These are phyloP conservation scores for Trypanosomatidae sp. DNA, from an alignment of 208 protist genomes.

Conservation along the genomic window DNA sequence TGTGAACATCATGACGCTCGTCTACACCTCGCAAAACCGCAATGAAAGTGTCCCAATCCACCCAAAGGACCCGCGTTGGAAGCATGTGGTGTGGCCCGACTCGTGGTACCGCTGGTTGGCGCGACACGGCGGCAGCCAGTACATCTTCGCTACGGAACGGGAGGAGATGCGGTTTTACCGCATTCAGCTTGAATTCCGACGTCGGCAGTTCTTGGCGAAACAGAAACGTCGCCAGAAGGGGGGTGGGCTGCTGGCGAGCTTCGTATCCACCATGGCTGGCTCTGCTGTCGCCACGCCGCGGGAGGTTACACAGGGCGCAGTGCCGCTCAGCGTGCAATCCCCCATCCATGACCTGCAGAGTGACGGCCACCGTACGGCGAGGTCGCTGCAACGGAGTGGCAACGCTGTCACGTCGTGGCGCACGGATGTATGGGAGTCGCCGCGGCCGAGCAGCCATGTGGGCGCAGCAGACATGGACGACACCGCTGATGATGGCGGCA, in stretches of 20 bases:
- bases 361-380: not conserved
- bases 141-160: slow-evolving; percentile 79
- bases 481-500: not conserved
- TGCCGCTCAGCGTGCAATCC: not conserved
- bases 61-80: slow-evolving; percentile 77
- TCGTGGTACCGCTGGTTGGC: slow-evolving; percentile 84
- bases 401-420: slow-evolving; percentile 1
- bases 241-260: not conserved
- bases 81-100: slow-evolving; percentile 85
- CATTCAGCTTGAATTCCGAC: slow-evolving; percentile 67
- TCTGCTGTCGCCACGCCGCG: not conserved
- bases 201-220: slow-evolving; percentile 60
- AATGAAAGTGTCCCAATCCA: slow-evolving; percentile 58
- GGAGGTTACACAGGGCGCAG: slow-evolving; percentile 12
- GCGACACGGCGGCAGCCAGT: slow-evolving; percentile 88
- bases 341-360: not conserved
- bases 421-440: slow-evolving; percentile 17
- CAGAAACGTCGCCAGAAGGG: slow-evolving; percentile 27
- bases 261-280: not conserved
- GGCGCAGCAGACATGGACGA: not conserved
- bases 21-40: slow-evolving; percentile 78
- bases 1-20: slow-evolving; percentile 84
- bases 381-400: not conserved
- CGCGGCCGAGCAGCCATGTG: slow-evolving; percentile 9
- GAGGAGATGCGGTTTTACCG: slow-evolving; percentile 80